A percentile compares a stretch with the other conserved stretches of the same genome.
Evolutionary conservation across 2,329 filamentous ascomycete genomes (phyloP).

Genomic region (Exophiala aquamarina): DNA sequence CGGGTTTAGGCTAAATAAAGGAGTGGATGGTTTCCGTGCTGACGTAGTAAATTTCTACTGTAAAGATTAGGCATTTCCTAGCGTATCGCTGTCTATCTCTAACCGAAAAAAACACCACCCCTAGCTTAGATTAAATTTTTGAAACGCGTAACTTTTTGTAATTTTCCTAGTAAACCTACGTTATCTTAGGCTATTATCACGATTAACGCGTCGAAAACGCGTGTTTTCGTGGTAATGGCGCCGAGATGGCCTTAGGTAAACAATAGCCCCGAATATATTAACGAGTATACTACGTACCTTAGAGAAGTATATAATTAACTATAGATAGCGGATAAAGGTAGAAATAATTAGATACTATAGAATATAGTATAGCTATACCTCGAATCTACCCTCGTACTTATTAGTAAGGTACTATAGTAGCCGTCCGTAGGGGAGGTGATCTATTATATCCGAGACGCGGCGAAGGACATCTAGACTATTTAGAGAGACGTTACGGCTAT

Average conservation of each 20-base stretch:
- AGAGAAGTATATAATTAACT: slow-evolving; percentile 8
- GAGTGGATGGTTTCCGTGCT: slow-evolving; percentile 46
- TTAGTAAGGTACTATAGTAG: slow-evolving; percentile 7
- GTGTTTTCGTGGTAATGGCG: slow-evolving; percentile 12
- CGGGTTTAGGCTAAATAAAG: slow-evolving; percentile 71
- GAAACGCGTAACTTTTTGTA: slow-evolving; percentile 1
- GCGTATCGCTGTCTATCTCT: no score
- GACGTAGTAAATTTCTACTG: no score
- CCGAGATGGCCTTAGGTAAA: slow-evolving; percentile 12
- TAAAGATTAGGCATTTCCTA: no score
- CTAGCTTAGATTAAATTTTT: slow-evolving; percentile 1
- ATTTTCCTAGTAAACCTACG: slow-evolving; percentile 34
- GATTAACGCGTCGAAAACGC: slow-evolving; percentile 7
- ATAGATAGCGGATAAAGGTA: slow-evolving; percentile 9
- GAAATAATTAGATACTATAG: slow-evolving; percentile 8
- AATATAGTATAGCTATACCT: slow-evolving; percentile 5
- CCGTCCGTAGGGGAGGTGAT: slow-evolving; percentile 4
- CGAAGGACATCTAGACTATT: slow-evolving; percentile 9
- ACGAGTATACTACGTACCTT: slow-evolving; percentile 14
- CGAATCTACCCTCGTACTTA: slow-evolving; percentile 6
- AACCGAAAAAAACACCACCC: neutral
- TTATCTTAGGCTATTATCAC: slow-evolving; percentile 2
- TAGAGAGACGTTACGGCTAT: slow-evolving; percentile 9
- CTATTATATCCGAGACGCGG: slow-evolving; percentile 5
- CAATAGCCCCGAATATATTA: slow-evolving; percentile 14